Base-by-base conservation (phyloP, 371 early-diverging fungal genomes). In the Lichtheimia corymbifera region DNA sequence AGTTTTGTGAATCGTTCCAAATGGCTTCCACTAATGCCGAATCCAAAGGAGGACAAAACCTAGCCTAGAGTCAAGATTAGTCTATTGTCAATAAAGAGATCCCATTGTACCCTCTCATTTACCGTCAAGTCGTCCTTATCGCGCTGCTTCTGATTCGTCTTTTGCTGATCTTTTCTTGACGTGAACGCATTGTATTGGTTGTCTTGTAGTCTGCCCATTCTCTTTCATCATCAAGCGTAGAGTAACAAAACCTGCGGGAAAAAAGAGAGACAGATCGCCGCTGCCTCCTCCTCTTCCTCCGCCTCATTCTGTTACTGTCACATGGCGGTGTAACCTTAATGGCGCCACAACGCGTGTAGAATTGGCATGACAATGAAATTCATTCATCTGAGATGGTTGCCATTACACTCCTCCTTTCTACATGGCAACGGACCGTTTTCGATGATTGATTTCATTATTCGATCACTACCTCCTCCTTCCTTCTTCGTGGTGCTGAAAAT, bases 11-110 rank as follows among this genome's bases (percentile, higher is more conserved):
- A 18, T 69, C 70, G 12, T 42, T 62, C 65, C 65, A 65, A 18
- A 69, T 69, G 17, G 59, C 62, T 22, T 55, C 63, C 18, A 65
- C 50, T 20, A 69, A 44, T 4, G 70, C 25, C 18, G 58, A 20
- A 35, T 69, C 70, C 4, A 69, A 28, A 45, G 65, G 70, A 9
- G 70, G 70, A 56, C 70, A 69, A 59, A 69, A 69, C 27, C 22
- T 41, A 22, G 35, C 14, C 60, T 59, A 51, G 41, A 27, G n/a
- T 35, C 14, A 51, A 25, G 6, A 25, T 22, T 4, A 27, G 52
- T 14, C 20, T 4, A 18, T 25, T 14, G 25, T 6, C 51, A 51
- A 20, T 22, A 51, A 22, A 51, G 52, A 6, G 14, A 6, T 2
- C 44, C 44, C 44, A 43, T 50, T 1, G 50, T 50, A 1, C 25